Conservation (phyloP, 1,284 basidiomycete genomes). For the Ganoderma meredithae region DNA sequence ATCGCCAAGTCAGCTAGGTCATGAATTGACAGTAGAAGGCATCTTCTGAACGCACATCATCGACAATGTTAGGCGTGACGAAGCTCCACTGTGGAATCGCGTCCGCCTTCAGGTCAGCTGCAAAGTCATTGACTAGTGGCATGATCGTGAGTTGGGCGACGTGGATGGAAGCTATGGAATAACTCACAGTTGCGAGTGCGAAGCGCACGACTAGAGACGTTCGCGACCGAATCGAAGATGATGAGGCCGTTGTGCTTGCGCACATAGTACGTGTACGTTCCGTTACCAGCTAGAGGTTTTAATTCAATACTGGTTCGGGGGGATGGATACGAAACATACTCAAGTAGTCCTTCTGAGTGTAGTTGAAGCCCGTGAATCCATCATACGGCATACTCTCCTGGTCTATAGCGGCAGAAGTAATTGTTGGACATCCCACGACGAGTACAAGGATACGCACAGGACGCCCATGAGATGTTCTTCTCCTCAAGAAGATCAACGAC, state of each 20-base stretch:
- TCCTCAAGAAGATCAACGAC: conserved; percentile 70
- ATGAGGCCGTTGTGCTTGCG: conserved; percentile 70
- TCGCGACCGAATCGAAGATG: conserved; percentile 58
- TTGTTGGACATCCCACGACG: background rate
- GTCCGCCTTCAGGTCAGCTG: conserved; percentile 57
- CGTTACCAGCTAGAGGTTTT: conserved; percentile 38
- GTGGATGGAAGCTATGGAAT: too few species aligned
- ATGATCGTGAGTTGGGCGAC: background rate
- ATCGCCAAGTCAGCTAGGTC: background rate
- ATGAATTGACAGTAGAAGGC: background rate
- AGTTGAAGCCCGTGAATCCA: conserved; percentile 54
- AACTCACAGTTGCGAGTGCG: conserved; percentile 62
- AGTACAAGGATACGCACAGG: conserved; percentile 36
- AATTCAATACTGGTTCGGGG: too few species aligned
- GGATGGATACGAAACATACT: conserved; percentile 35
- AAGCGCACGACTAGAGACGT: conserved; percentile 48
- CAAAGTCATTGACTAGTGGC: conserved; percentile 58
- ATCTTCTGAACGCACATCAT: conserved; percentile 47
- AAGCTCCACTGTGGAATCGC: conserved; percentile 68
- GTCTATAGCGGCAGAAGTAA: conserved; percentile 34
- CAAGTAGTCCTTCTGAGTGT: conserved; percentile 53
- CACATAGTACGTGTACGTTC: conserved; percentile 57
- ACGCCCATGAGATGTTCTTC: conserved; percentile 62
- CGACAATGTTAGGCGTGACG: conserved; percentile 70
- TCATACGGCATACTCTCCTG: conserved; percentile 69